Percentiles rank a stretch among this genome's conserved stretches.
phyloP scores from a whole-genome alignment of 768 basidiomycete species.

The Leccinum obscurum region DNA sequence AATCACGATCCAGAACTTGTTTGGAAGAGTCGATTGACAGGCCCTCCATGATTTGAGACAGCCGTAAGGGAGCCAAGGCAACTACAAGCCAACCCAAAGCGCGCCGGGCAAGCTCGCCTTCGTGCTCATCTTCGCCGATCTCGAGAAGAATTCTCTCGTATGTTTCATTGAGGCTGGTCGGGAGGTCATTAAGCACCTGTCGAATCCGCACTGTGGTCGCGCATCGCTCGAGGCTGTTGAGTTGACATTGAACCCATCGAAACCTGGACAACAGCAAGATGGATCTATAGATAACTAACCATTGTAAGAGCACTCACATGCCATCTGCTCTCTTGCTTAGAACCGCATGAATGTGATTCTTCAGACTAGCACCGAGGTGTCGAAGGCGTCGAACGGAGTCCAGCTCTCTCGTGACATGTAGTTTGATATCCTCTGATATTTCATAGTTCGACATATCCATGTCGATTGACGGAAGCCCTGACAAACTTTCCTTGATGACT shows the following conservation, averaged over 20 bases:
- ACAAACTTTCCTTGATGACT: background rate
- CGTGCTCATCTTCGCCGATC: background rate
- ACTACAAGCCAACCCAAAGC: conserved; percentile 16
- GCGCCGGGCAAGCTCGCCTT: background rate
- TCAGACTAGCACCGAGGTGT: background rate
- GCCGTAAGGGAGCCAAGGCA: conserved; percentile 4
- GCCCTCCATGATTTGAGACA: conserved; percentile 11
- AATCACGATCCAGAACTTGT: background rate
- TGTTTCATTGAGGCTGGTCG: conserved; percentile 5
- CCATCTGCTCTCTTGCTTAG: conserved; percentile 9
- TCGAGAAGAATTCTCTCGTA: conserved; percentile 6
- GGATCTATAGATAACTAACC: too few species aligned
- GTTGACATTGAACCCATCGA: conserved; percentile 19
- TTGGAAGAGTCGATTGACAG: conserved; percentile 3
- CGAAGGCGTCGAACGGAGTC: conserved; percentile 7
- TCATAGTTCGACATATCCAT: background rate
- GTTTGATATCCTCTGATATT: conserved; percentile 1
- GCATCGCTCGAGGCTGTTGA: conserved; percentile 1
- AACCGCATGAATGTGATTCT: background rate
- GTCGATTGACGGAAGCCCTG: background rate
- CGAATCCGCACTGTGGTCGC: background rate
- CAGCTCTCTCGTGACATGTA: conserved; percentile 7
- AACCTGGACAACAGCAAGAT: conserved; percentile 5
- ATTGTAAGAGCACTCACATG: background rate
- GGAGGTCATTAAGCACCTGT: conserved; percentile 3